phyloP scores from a whole-genome alignment of 805 yeast genomes.

The Myxozyma udenii region DNA sequence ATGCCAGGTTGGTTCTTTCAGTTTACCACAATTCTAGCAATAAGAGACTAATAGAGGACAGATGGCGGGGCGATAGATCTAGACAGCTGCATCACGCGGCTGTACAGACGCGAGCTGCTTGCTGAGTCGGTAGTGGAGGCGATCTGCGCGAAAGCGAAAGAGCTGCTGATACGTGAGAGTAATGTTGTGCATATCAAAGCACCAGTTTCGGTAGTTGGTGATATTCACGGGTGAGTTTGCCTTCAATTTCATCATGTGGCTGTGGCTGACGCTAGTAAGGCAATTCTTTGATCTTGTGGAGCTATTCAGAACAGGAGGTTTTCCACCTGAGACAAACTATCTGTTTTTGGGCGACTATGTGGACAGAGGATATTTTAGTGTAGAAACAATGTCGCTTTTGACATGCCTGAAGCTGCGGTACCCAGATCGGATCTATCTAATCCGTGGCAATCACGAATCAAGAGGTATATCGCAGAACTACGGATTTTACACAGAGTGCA shows the following conservation, averaged over 20 bases:
- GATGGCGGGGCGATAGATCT: conserved; percentile 42
- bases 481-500: conserved; percentile 94
- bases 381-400: conserved; percentile 84
- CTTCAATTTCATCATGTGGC: no score
- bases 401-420: conserved; percentile 81
- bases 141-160: conserved; percentile 77
- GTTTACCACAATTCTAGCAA: no score
- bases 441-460: conserved; percentile 95
- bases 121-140: conserved; percentile 70
- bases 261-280: no score
- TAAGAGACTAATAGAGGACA: no score
- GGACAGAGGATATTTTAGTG: conserved; percentile 89
- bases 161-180: conserved; percentile 71
- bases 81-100: conserved; percentile 66
- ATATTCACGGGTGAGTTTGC: conserved; percentile 64
- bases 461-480: conserved; percentile 95
- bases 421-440: conserved; percentile 75
- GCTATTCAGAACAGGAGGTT: conserved; percentile 89
- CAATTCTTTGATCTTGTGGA: conserved; percentile 92
- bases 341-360: conserved; percentile 93
- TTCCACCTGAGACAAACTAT: conserved; percentile 89
- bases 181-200: conserved; percentile 80
- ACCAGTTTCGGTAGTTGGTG: conserved; percentile 95
- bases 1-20: no score
- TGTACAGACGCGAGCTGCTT: conserved; percentile 61